Evolutionary conservation across 495 filamentous ascomycete genomes (phyloP).

Genomic region (Podospora australis): DNA sequence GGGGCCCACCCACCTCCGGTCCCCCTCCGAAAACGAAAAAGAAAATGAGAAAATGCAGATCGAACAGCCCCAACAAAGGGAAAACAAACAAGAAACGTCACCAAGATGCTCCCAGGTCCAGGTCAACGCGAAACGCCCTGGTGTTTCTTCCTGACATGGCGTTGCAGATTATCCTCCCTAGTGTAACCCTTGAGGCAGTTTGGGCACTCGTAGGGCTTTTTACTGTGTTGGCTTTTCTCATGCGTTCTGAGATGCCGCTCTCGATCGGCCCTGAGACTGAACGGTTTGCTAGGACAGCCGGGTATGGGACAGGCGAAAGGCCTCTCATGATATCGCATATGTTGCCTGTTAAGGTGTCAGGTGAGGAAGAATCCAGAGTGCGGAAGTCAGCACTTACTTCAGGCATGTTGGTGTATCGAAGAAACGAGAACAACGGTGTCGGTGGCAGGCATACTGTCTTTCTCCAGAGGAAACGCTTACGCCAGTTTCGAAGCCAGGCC

Average conservation of each 20-base stretch:
- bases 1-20: too few relatives aligned
- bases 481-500: background rate
- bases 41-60: too few relatives aligned
- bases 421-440: background rate
- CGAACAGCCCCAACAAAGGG: too few relatives aligned
- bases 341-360: background rate
- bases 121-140: too few relatives aligned
- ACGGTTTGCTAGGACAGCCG: background rate
- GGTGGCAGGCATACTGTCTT: background rate
- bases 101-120: too few relatives aligned
- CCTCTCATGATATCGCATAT: background rate
- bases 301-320: background rate
- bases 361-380: background rate
- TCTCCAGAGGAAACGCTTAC: background rate
- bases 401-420: background rate
- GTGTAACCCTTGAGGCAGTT: background rate
- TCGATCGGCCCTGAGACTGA: background rate
- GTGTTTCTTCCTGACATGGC: background rate
- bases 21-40: too few relatives aligned
- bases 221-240: background rate
- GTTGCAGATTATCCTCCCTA: background rate
- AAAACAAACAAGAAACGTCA: too few relatives aligned
- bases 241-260: background rate
- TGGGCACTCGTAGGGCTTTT: background rate
- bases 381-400: background rate